Evolutionary conservation across 2,329 filamentous ascomycete species (phyloP), one percentile per base, ranked within the genome.

Genomic region (Aurifilum marmelostoma): DNA sequence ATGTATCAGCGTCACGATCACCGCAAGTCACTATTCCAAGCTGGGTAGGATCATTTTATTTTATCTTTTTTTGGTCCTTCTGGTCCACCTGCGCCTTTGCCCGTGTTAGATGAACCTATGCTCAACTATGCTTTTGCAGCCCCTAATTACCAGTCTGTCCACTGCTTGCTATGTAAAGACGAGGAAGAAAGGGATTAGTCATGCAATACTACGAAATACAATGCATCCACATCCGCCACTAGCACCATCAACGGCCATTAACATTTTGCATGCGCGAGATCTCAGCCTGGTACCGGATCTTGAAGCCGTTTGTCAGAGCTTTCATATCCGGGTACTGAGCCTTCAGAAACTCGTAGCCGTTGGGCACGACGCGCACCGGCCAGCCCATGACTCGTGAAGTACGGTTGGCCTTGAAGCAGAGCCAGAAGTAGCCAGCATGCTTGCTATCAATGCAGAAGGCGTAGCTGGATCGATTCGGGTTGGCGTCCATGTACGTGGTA

Each of bases 291-390:
- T 87, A 94, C 67, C 94, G 85, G 76, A 95, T 80, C 85, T 98
- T 98, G 85, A 98, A 98, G 7, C 95, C 96, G 81, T 99, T 99
- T 84, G 95, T 97, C 72, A 99, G 83, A 63, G 94, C 93, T 74
- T 91, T 88, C 92, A 98, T 97, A 76, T 98, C 94, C 0, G 96
- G 95, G 78, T 99, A 99, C 65, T 91, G 88, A 73, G 92, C 92
- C 73, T 92, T 92, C 81, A 94, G 89, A 75, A 99, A 86, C 82
- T 98, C 94, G 77, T 95, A 99, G 6, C 93, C 96, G 75, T 97
- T 92, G 2, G 96, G 96, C 24, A 98, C 92, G 50, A 97, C 90
- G 75, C 96, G 94, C 72, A 99, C 93, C 6, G 89, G 88, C 90
- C 95, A 94, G 61, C 89, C 89, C 72, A 92, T 89, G 66, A 95